These are phyloP conservation scores for Penicillium sp. DNA, from an alignment of 2,329 filamentous ascomycete genomes.

Conservation along the genomic window DNA sequence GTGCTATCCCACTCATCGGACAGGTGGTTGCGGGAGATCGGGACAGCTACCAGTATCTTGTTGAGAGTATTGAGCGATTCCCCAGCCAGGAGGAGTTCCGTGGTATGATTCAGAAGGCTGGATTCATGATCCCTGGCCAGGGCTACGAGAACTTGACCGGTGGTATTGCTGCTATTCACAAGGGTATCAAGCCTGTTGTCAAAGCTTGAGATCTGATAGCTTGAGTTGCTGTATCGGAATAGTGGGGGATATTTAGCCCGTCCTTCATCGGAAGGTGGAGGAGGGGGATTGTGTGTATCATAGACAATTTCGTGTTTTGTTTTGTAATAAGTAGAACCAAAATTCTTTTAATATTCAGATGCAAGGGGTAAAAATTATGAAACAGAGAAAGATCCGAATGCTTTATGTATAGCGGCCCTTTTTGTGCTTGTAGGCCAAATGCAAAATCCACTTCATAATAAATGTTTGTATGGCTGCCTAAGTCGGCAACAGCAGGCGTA, in stretches of 20 bases:
- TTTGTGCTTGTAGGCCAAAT: background rate
- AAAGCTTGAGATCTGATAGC: conserved; percentile 9
- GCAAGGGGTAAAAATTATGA: background rate
- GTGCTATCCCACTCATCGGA: conserved; percentile 90
- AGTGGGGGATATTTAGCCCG: background rate
- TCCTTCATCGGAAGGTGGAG: background rate
- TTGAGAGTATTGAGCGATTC: conserved; percentile 95
- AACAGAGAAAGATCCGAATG: no score
- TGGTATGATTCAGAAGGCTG: conserved; percentile 63
- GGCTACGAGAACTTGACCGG: conserved; percentile 91
- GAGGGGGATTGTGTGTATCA: conserved; percentile 19
- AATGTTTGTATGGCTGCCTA: background rate
- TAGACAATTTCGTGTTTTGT: conserved; percentile 19
- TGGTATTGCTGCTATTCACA: conserved; percentile 94
- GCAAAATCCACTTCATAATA: conserved; percentile 9
- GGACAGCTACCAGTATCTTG: conserved; percentile 96
- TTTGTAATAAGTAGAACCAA: conserved; percentile 14
- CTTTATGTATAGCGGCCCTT: background rate
- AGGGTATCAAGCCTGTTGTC: conserved; percentile 78
- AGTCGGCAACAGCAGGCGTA: conserved; percentile 15
- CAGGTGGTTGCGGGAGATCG: conserved; percentile 92
- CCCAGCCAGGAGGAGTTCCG: conserved; percentile 84
- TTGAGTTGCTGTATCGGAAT: background rate
- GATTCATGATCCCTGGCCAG: conserved; percentile 79
- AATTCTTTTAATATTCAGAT: conserved; percentile 9